Conservation (phyloP, 2,329 filamentous ascomycete species). For the Exophiala calicioides region DNA sequence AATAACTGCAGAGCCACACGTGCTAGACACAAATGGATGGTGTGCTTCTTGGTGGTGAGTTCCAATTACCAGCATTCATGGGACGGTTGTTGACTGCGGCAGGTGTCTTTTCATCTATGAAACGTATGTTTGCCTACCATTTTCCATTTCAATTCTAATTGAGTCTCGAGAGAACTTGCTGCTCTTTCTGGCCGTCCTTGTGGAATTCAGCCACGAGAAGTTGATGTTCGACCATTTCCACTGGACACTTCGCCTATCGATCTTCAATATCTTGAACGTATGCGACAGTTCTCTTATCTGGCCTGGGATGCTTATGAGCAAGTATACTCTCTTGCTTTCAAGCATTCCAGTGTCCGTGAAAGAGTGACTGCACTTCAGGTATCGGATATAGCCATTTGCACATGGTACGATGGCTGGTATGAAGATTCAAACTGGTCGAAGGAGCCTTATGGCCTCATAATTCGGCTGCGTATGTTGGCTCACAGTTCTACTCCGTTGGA, state of each 20-base stretch:
- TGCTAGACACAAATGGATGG: conserved; percentile 14
- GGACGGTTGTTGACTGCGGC: not conserved
- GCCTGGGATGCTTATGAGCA: conserved; percentile 17
- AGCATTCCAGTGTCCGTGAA: conserved; percentile 1
- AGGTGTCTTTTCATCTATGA: conserved; percentile 18
- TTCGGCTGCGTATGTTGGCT: conserved; percentile 3
- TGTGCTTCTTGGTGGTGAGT: conserved; percentile 5
- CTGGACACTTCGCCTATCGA: conserved; percentile 46
- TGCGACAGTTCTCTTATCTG: conserved; percentile 16
- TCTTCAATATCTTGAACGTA: conserved; percentile 13
- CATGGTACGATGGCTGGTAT: conserved; percentile 13
- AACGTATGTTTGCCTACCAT: conserved; percentile 1
- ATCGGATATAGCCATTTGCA: conserved; percentile 1
- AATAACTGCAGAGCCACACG: not conserved
- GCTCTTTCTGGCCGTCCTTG: conserved; percentile 8
- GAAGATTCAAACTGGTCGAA: conserved; percentile 8
- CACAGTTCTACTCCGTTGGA: not conserved
- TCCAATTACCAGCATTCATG: not conserved
- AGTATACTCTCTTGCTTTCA: conserved; percentile 11
- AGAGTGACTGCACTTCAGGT: conserved; percentile 2
- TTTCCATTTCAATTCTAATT: not conserved
- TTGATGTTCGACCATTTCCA: conserved; percentile 68
- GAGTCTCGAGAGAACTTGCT: conserved; percentile 9
- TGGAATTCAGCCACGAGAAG: conserved; percentile 11
- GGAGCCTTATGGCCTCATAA: conserved; percentile 10